These are phyloP conservation scores for Fusarium subtropicale DNA, from an alignment of 2,329 filamentous ascomycete genomes.

Conservation along the genomic window DNA sequence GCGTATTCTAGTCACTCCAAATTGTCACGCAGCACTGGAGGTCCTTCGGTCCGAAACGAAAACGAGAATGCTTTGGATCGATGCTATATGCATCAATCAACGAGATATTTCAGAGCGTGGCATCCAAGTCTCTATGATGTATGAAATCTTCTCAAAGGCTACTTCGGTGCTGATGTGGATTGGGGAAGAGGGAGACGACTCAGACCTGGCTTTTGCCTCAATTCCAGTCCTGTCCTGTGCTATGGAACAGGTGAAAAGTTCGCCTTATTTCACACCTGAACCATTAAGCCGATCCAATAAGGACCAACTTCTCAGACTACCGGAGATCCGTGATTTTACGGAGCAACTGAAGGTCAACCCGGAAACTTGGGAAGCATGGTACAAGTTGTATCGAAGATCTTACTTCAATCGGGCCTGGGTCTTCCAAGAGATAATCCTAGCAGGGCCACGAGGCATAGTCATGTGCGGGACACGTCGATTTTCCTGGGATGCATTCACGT, in stretches of 20 bases:
- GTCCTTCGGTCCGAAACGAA: not conserved
- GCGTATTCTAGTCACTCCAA: not conserved
- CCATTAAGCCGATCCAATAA: too few species aligned
- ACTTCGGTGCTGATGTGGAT: not conserved
- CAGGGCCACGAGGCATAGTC: not conserved
- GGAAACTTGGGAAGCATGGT: not conserved
- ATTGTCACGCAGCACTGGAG: not conserved
- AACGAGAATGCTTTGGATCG: not conserved
- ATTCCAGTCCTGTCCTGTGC: not conserved
- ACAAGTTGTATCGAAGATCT: not conserved
- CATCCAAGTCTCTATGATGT: not conserved
- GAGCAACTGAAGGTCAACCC: fast-evolving
- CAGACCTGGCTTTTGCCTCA: not conserved
- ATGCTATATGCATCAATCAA: not conserved
- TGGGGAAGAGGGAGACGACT: not conserved
- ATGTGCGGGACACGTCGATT: not conserved
- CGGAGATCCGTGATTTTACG: not conserved
- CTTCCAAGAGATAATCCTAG: not conserved
- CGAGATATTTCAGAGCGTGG: not conserved
- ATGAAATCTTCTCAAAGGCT: not conserved
- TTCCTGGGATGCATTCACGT: not conserved
- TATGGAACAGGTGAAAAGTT: not conserved
- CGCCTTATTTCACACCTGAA: too few species aligned
- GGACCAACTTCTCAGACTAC: not conserved
- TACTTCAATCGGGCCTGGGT: not conserved